Percentiles rank a stretch among this genome's conserved stretches.
phyloP scores from a whole-genome alignment of 1,284 basidiomycete species.

The Sphagnurus paluster region DNA sequence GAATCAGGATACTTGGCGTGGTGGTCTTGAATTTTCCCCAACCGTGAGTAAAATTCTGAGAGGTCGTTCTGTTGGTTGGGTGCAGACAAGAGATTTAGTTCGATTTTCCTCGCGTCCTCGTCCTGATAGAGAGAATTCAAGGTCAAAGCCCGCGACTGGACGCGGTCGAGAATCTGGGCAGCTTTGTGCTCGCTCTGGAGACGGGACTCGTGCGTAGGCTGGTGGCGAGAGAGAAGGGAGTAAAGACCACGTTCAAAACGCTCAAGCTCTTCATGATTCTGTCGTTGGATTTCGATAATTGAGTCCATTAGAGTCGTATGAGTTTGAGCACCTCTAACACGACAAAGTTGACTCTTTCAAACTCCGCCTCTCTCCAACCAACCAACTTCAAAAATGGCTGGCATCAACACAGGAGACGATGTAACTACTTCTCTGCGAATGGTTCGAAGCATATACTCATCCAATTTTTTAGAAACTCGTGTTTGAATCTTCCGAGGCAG shows the following conservation, averaged over 20 bases:
- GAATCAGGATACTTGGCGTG: slow-evolving; percentile 93
- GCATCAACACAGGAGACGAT: slow-evolving; percentile 78
- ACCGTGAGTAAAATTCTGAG: slow-evolving; percentile 91
- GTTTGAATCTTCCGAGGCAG: slow-evolving; percentile 96
- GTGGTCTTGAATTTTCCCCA: slow-evolving; percentile 94
- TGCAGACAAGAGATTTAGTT: slow-evolving; percentile 62
- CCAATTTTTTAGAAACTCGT: slow-evolving; percentile 75
- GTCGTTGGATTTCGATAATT: slow-evolving; percentile 88
- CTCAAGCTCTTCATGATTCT: slow-evolving; percentile 95
- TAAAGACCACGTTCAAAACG: slow-evolving; percentile 80
- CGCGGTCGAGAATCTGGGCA: slow-evolving; percentile 81
- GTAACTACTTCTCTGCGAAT: slow-evolving; percentile 34
- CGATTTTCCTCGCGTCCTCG: slow-evolving; percentile 60
- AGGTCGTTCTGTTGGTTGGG: slow-evolving; percentile 70
- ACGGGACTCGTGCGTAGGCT: slow-evolving; percentile 59
- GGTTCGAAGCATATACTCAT: slow-evolving; percentile 8
- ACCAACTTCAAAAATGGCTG: slow-evolving; percentile 65
- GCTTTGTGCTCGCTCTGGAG: slow-evolving; percentile 87
- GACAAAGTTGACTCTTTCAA: slow-evolving; percentile 36
- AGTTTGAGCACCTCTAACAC: slow-evolving; percentile 12
- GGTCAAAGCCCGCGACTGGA: slow-evolving; percentile 67
- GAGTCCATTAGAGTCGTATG: slow-evolving; percentile 71
- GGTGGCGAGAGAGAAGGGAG: slow-evolving; percentile 65
- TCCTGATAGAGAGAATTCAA: slow-evolving; percentile 78
- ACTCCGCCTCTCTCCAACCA: slow-evolving; percentile 51